phyloP scores from a whole-genome alignment of 1,284 basidiomycete species.

The Earliella scabrosa region DNA sequence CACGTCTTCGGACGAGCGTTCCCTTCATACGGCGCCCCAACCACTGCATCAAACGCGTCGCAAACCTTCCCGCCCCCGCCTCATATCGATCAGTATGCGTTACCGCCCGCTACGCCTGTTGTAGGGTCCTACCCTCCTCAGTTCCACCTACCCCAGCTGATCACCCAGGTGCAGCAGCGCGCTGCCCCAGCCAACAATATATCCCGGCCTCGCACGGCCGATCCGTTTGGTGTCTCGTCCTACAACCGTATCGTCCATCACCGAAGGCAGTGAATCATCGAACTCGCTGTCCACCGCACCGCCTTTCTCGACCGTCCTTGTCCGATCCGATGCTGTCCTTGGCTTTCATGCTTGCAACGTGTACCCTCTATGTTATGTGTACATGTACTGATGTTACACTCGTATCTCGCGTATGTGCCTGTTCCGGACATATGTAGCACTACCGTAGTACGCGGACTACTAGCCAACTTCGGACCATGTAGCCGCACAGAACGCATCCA shows the following conservation, averaged over 20 bases:
- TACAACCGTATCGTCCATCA: not conserved
- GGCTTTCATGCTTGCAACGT: not conserved
- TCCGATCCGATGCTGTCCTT: not conserved
- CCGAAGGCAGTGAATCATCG: not conserved
- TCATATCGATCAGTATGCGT: not conserved
- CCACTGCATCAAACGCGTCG: not conserved
- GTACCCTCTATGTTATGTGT: not conserved
- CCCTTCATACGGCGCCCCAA: not conserved
- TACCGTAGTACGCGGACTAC: not conserved
- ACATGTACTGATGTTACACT: not conserved
- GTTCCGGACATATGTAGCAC: not conserved
- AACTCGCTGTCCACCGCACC: not conserved
- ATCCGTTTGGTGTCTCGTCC: constrained; percentile 2
- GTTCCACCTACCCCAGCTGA: constrained; percentile 13
- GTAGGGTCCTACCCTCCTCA: constrained; percentile 5
- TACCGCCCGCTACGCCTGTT: not conserved
- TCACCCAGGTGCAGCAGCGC: constrained; percentile 11
- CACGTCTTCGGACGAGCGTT: constrained; percentile 13
- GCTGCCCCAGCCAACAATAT: constrained; percentile 3
- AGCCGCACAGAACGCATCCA: not conserved
- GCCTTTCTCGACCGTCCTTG: not conserved
- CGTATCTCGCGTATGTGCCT: not conserved
- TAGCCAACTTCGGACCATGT: not conserved
- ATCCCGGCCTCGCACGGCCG: constrained; percentile 7
- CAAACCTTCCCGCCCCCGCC: constrained; percentile 4